Evolutionary conservation across 78 protist genomes (phyloP), one percentile per base, ranked within the genome.

Genomic region (Dictyostelium discoideum): DNA sequence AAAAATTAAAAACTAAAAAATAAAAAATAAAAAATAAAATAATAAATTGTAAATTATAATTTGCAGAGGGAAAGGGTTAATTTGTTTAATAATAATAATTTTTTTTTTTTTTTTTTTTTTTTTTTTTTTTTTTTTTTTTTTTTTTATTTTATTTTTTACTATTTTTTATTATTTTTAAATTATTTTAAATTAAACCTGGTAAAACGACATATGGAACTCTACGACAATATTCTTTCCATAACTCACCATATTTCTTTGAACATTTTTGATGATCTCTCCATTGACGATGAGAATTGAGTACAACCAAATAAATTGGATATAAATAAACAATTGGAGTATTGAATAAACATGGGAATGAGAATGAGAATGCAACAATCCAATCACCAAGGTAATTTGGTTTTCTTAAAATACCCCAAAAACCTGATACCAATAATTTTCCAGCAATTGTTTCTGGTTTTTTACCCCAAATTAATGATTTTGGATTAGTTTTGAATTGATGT

Each of bases 361-460:
- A 78, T 40, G 57, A 40, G n/a, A 78, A 78, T 20, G 84, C 84
- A 20, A 78, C 84, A 18, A 78, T 78, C 84, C 84, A 78, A 78
- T 78, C 84, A 44, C 84, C 84, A 40, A 78, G 57, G 7, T 78
- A 78, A 78, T 78, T 78, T 78, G 84, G 84, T 44, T 78, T 78
- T 78, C 84, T 78, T 44, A 78, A 78, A 78, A 78, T 78, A 78
- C 84, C 84, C 84, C 84, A 78, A 48, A 78, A 78, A 40, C 84
- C 84, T 42, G 84, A 78, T 26, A 78, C 84, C 42, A 78, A 78
- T 42, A 78, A 42, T 44, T 42, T 78, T 6, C 84, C 84, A 13
- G 46, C 84, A 78, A 78, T 78, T 8, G 84, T 78, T 18, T 42
- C 84, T 44, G 84, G 84, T 78, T 78, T 78, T 44, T 78, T 78